Percentiles rank a stretch among this genome's conserved stretches.
Conservation (phyloP, 1,284 basidiomycete genomes). For the Microbotryum violaceum region DNA sequence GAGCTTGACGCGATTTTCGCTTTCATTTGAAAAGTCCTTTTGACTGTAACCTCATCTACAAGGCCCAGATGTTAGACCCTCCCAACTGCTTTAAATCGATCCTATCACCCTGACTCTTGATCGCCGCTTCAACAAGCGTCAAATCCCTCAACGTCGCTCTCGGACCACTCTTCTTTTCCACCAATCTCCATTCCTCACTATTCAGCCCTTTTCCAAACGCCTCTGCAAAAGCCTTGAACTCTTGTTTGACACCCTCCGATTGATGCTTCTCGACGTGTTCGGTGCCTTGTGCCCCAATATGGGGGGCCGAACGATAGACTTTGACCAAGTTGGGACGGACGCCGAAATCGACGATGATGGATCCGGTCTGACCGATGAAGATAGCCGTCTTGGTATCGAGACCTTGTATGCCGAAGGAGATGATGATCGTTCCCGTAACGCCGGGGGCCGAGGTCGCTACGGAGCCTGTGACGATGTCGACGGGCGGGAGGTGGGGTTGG, state of each 20-base stretch:
- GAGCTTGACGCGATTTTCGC: no score
- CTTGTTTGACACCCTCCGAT: conserved; percentile 14
- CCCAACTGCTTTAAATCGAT: conserved; percentile 9
- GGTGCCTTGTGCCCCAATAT: neutral
- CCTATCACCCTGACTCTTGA: conserved; percentile 11
- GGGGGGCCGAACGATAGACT: neutral
- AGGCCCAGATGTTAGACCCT: conserved; percentile 3
- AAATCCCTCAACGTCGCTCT: conserved; percentile 27
- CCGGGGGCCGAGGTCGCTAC: conserved; percentile 3
- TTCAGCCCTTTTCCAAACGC: conserved; percentile 3
- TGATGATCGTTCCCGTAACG: conserved; percentile 15
- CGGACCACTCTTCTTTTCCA: conserved; percentile 24
- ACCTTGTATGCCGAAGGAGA: conserved; percentile 22
- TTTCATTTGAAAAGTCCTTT: no score
- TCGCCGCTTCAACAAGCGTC: conserved; percentile 25
- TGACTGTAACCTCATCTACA: neutral
- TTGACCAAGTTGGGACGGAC: neutral
- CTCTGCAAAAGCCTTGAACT: conserved; percentile 20
- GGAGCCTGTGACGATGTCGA: conserved; percentile 25
- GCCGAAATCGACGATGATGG: conserved; percentile 17
- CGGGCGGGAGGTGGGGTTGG: conserved; percentile 27
- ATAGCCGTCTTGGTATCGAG: neutral
- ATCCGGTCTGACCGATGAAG: conserved; percentile 13
- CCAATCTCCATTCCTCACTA: conserved; percentile 1
- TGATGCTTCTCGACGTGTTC: neutral